phyloP scores from a whole-genome alignment of 1,284 basidiomycete species.

The Blastosporella zonata region DNA sequence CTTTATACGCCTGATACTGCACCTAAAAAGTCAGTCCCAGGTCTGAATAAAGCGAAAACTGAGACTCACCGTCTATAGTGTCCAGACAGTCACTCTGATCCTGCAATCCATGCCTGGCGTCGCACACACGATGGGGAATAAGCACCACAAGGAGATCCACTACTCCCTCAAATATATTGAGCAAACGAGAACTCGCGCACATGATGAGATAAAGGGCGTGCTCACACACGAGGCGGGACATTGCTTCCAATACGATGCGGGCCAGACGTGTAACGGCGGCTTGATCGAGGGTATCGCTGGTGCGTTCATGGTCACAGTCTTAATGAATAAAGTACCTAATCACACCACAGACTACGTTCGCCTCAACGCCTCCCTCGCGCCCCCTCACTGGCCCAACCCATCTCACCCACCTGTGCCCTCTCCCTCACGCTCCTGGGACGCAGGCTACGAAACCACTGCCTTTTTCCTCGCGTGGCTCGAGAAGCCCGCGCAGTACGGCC shows the following conservation, averaged over 20 bases:
- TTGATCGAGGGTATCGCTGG: slow-evolving; percentile 60
- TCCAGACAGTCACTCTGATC: slow-evolving; percentile 51
- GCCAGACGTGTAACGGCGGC: slow-evolving; percentile 58
- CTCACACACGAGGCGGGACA: slow-evolving; percentile 64
- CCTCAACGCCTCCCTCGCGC: neutral
- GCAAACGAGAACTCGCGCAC: slow-evolving; percentile 41
- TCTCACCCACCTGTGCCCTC: no score
- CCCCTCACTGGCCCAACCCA: neutral
- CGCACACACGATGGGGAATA: slow-evolving; percentile 57
- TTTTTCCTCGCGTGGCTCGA: slow-evolving; percentile 76
- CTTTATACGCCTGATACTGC: slow-evolving; percentile 57
- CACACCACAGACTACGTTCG: no score
- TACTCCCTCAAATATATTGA: slow-evolving; percentile 62
- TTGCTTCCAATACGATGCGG: slow-evolving; percentile 67
- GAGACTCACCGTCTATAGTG: slow-evolving; percentile 31
- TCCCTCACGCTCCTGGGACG: neutral
- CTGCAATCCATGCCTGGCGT: slow-evolving; percentile 64
- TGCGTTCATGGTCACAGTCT: no score
- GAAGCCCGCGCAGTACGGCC: slow-evolving; percentile 39
- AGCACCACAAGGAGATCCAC: slow-evolving; percentile 66
- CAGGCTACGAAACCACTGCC: slow-evolving; percentile 66
- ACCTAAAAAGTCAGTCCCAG: slow-evolving; percentile 49
- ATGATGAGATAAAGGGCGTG: slow-evolving; percentile 63
- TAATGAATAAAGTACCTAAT: no score
- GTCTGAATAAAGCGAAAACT: neutral